Base-by-base conservation (phyloP, 2,329 filamentous ascomycete genomes). In the Fusarium transvaalense region DNA sequence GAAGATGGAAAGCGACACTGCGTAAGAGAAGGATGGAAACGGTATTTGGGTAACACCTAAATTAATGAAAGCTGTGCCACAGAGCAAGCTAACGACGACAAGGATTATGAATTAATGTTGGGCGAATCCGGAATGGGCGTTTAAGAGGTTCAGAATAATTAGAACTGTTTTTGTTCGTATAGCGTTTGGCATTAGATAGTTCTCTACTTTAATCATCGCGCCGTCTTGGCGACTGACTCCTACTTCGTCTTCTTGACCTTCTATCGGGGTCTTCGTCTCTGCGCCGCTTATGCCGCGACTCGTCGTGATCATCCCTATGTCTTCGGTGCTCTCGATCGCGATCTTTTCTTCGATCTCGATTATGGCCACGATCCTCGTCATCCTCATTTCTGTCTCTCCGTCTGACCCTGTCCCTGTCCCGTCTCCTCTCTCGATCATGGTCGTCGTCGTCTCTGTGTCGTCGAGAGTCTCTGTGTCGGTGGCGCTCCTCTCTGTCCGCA, bases 1-100 rank as follows among this genome's bases (percentile, higher is more conserved):
- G 86, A 90, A 23, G 89, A 92, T 65, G 92, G 92, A 12, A 88
- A 87, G 69, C 85, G 89, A 43, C 82, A 87, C 52, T 88, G 92
- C 66, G 81, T 88, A 31, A 85, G 92, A 66, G 90, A 94, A 74
- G 92, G 92, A 3, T 97, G 93, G 93, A 95, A 93, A 79, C 85
- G 89, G 72, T 96, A 94, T 80, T 80, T 94, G 53, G 82, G 81
- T 9, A 80, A 78, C 56, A 76, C 78, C 41, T 82, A 60, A 75
- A 42, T 34, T 15, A 37, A 58, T 38, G 19, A 5, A 38, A 23
- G 29, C 32, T 31, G 37, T 38, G 25, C 47, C 25, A 17, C 12
- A 35, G 39, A 42, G 41, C 35, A 55, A 51, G 38, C 25, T 58
- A 31, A 55, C 45, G 43, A 55, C 47, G 47, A 47, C 25, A 56